A percentile compares a stretch with the other conserved stretches of the same genome.
phyloP scores from a whole-genome alignment of 2,329 filamentous ascomycete genomes.

The Ascochyta viciae-villosae region DNA sequence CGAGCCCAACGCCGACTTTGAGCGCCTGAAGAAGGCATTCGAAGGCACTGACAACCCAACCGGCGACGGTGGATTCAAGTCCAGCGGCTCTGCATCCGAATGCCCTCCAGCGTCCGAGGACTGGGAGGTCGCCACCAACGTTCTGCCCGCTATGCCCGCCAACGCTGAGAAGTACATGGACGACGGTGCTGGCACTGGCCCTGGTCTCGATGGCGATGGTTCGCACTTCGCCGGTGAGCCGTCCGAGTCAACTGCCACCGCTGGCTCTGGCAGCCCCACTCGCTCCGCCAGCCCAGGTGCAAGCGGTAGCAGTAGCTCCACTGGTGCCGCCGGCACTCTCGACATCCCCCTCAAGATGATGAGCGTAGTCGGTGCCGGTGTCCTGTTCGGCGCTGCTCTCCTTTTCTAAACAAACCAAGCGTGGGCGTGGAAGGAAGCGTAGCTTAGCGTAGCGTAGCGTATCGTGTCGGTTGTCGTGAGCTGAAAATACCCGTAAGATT shows the following conservation, averaged over 20 bases:
- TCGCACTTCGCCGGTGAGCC: slow-evolving; percentile 43
- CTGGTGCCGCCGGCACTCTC: slow-evolving; percentile 31
- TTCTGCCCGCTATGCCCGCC: slow-evolving; percentile 64
- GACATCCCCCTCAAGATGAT: slow-evolving; percentile 41
- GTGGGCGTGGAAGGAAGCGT: background rate
- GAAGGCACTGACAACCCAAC: slow-evolving; percentile 58
- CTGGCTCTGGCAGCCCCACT: slow-evolving; percentile 39
- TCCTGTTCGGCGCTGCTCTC: slow-evolving; percentile 42
- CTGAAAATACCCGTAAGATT: slow-evolving; percentile 16
- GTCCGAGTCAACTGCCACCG: slow-evolving; percentile 36
- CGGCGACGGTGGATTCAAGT: slow-evolving; percentile 66
- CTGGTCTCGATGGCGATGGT: slow-evolving; percentile 61
- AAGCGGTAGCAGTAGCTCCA: slow-evolving; percentile 12
- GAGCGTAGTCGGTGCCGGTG: slow-evolving; percentile 39
- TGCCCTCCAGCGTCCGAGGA: slow-evolving; percentile 62
- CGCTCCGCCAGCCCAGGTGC: slow-evolving; percentile 27
- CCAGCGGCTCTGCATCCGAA: slow-evolving; percentile 58
- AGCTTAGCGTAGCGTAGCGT: background rate
- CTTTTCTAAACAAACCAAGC: slow-evolving; percentile 34
- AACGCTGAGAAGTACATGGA: slow-evolving; percentile 64
- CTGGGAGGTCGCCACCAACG: slow-evolving; percentile 61
- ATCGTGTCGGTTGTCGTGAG: background rate
- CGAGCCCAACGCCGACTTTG: slow-evolving; percentile 69
- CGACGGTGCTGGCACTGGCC: slow-evolving; percentile 63
- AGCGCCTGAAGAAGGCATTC: slow-evolving; percentile 60